These are phyloP conservation scores for Flaveria robusta DNA, from an alignment of 129 eudicot species.

Conservation along the genomic window DNA sequence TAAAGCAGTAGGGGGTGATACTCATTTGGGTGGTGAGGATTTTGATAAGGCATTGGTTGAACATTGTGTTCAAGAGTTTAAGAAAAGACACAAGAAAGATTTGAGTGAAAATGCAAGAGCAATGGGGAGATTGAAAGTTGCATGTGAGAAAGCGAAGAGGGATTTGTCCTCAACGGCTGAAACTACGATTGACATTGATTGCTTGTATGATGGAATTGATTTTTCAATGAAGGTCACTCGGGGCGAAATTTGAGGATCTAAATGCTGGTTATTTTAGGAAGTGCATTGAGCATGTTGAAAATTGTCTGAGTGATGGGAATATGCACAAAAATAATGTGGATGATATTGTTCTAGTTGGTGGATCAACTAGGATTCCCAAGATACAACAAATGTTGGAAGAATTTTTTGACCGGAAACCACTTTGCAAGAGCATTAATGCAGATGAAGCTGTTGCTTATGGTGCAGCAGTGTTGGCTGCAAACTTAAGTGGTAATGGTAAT, in stretches of 20 bases:
- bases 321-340: neutral
- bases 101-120: neutral
- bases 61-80: neutral
- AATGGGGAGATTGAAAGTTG: neutral
- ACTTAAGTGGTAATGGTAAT: neutral
- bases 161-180: neutral
- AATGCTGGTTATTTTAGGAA: neutral
- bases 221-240: neutral
- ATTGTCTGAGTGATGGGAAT: neutral
- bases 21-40: conserved; percentile 6
- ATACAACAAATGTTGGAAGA: neutral
- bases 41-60: neutral
- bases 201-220: neutral
- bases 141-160: neutral
- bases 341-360: neutral
- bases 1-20: neutral
- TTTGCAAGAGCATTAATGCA: neutral
- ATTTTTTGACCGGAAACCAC: neutral
- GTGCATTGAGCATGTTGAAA: neutral
- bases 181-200: neutral
- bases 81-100: neutral
- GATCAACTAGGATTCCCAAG: neutral
- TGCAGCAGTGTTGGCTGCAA: conserved; percentile 5
- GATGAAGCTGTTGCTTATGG: neutral
- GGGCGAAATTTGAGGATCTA: neutral